Evolutionary conservation across 331 rosid genomes (phyloP), one percentile per base, ranked within the genome.

Genomic region (Pyracantha coccinea): DNA sequence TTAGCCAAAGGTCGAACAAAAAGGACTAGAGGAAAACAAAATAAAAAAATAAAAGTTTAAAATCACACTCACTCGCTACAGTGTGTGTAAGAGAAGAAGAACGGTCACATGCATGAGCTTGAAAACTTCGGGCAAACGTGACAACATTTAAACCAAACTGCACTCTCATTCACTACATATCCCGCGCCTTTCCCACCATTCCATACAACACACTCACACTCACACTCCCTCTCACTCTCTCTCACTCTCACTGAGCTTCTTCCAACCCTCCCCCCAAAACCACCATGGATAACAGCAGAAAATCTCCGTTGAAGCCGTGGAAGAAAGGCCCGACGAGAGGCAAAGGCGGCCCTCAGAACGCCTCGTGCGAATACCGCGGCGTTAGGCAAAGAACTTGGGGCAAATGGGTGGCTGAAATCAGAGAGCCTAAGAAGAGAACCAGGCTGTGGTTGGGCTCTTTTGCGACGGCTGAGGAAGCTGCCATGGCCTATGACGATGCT

Each of bases 371-470:
- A 66, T 91, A 91, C 59, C 88, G 97, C 8, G 97, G 98, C 8
- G 97, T 94, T 55, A 78, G 98, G 4, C 97, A 91, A 53, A 79
- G 98, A 76, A 94, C 97, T 0, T 91, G 98, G 97, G 98, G 97
- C 16, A 91, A 94, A 83, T 94, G 98, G 98, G 97, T 94, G n/a
- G 96, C 98, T 0, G 98, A 94, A 75, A 94, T 94, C 66, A 81
- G 97, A 73, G 98, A 94, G 85, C 98, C 98, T 0, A 89, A 94
- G 88, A 94, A 91, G 83, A 87, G 97, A 75, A 88, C 96, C 29
- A 83, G 98, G 61, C 90, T 94, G 8, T 94, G 98, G 98, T 83
- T 94, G 32, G 97, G 98, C 74, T 94, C 98, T 31, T 94, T 88
- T 44, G 83, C 97, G 78, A 92, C 97, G 0, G 99, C 99, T 1